Percentiles rank a stretch among this genome's conserved stretches.
Evolutionary conservation across 2,329 filamentous ascomycete genomes (phyloP).

Genomic region (Karstenula rhodostoma): DNA sequence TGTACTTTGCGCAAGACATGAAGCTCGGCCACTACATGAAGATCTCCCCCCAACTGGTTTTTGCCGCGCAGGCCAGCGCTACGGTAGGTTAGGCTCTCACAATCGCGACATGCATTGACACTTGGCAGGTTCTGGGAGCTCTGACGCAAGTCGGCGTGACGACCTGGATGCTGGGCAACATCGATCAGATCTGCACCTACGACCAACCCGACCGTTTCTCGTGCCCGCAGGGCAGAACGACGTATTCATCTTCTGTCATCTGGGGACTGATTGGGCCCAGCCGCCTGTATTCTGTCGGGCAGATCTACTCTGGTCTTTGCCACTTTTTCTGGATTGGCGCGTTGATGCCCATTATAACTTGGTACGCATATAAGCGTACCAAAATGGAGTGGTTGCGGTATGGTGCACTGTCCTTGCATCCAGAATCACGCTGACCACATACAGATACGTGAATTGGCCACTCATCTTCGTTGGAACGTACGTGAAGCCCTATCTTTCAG

Average conservation of each 20-base stretch:
- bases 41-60: constrained; percentile 3
- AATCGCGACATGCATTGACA: constrained; percentile 59
- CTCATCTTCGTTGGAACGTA: constrained; percentile 11
- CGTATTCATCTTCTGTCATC: constrained; percentile 89
- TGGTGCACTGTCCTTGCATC: not conserved
- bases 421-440: too few relatives aligned
- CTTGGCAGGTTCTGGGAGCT: constrained; percentile 77
- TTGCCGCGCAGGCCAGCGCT: constrained; percentile 6
- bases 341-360: constrained; percentile 8
- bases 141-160: constrained; percentile 83
- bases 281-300: constrained; percentile 9
- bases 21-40: constrained; percentile 92
- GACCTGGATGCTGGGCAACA: constrained; percentile 88
- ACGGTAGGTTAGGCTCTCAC: constrained; percentile 73
- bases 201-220: constrained; percentile 85
- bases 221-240: constrained; percentile 84
- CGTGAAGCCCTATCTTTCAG: not conserved
- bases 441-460: constrained; percentile 7
- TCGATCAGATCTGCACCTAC: constrained; percentile 78
- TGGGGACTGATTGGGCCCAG: constrained; percentile 87
- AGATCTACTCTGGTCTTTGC: constrained; percentile 4
- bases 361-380: constrained; percentile 10
- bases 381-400: constrained; percentile 4
- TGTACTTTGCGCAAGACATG: constrained; percentile 87
- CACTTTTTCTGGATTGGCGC: constrained; percentile 82